Conservation (phyloP, 768 basidiomycete species). For the Suillus bovinus region DNA sequence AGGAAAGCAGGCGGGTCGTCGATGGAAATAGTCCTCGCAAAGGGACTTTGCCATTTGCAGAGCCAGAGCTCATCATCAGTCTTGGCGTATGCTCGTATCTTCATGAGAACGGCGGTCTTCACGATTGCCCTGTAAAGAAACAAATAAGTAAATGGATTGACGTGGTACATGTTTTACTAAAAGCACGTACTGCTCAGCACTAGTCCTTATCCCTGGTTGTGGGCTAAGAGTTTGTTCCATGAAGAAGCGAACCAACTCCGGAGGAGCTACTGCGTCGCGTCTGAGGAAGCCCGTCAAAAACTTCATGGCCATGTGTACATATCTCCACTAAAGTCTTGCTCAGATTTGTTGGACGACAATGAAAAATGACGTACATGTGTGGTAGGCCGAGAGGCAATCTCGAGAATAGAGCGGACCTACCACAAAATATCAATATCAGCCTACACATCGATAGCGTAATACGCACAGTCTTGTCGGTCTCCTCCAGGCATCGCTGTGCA, state of each 20-base stretch:
- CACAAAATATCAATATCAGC: conserved; percentile 9
- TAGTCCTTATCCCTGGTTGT: conserved; percentile 65
- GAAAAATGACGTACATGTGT: conserved; percentile 63
- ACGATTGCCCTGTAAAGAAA: conserved; percentile 54
- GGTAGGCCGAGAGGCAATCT: conserved; percentile 56
- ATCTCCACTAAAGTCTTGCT: conserved; percentile 64
- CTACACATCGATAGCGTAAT: conserved; percentile 1
- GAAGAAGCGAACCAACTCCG: conserved; percentile 62
- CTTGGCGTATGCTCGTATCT: conserved; percentile 72
- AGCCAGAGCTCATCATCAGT: conserved; percentile 70
- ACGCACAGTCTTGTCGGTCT: conserved; percentile 53
- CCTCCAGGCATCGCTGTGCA: conserved; percentile 42
- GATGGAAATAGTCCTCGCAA: conserved; percentile 47
- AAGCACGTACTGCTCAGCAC: conserved; percentile 57
- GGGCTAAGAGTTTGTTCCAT: conserved; percentile 66
- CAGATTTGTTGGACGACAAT: conserved; percentile 10
- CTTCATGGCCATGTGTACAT: conserved; percentile 67
- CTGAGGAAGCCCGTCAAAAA: conserved; percentile 64
- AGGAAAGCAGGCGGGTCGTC: conserved; percentile 52
- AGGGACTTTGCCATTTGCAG: conserved; percentile 69
- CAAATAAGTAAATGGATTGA: not conserved
- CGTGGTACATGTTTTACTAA: not conserved
- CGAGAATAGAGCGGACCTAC: conserved; percentile 62
- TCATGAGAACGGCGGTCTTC: conserved; percentile 66
- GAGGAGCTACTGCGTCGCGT: conserved; percentile 55